Conservation (phyloP, 768 basidiomycete species). For the Naganishia kalamii region DNA sequence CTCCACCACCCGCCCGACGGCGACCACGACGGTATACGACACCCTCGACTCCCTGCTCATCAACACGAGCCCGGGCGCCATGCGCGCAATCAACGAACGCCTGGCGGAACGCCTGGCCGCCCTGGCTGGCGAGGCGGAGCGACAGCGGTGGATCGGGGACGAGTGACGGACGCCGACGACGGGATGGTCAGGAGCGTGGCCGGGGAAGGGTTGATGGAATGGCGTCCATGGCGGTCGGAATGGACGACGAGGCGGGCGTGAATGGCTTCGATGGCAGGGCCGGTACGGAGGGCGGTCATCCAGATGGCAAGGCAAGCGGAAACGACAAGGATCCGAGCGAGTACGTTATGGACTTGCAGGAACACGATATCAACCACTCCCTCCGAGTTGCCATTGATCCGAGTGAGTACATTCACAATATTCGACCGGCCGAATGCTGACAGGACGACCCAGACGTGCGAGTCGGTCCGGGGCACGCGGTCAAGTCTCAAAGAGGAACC, state of each 20-base stretch:
- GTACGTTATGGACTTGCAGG: slow-evolving; percentile 85
- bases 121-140: too few species aligned
- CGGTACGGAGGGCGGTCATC: slow-evolving; percentile 46
- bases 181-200: too few species aligned
- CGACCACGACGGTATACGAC: not conserved
- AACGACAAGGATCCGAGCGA: slow-evolving; percentile 67
- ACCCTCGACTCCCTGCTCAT: slow-evolving; percentile 8
- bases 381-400: slow-evolving; percentile 99
- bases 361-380: slow-evolving; percentile 96
- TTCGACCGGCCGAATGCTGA: not conserved
- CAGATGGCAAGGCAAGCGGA: slow-evolving; percentile 50
- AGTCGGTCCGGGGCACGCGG: slow-evolving; percentile 93
- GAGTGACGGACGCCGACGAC: too few species aligned
- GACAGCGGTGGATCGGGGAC: too few species aligned
- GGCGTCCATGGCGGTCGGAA: slow-evolving; percentile 37
- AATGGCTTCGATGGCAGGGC: slow-evolving; percentile 26
- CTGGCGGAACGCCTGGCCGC: not conserved
- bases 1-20: not conserved
- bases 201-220: slow-evolving; percentile 59
- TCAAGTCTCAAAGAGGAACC: slow-evolving; percentile 76
- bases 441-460: slow-evolving; percentile 65
- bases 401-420: slow-evolving; percentile 41
- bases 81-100: not conserved
- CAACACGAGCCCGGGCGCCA: not conserved
- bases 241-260: slow-evolving; percentile 50